phyloP scores from a whole-genome alignment of 345 rosid species.

The Lumnitzera racemosa region DNA sequence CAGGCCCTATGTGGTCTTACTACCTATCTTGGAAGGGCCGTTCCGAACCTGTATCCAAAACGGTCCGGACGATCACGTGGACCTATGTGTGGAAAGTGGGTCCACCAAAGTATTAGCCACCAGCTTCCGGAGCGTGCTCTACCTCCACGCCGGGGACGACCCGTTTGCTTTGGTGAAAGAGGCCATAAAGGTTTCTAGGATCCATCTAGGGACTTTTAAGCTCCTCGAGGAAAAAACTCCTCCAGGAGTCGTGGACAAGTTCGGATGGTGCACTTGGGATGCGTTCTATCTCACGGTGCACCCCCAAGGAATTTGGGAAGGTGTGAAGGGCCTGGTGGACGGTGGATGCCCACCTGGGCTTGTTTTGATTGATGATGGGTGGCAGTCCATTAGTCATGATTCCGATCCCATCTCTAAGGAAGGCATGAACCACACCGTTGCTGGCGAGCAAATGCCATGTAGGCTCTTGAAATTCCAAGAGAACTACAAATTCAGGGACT shows the following conservation, averaged over 20 bases:
- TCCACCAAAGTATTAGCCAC: conserved; percentile 52
- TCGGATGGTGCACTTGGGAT: conserved; percentile 99
- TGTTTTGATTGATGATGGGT: conserved; percentile 91
- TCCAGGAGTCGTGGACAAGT: conserved; percentile 84
- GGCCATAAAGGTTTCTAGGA: conserved; percentile 56
- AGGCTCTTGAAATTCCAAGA: conserved; percentile 72
- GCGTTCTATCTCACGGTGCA: conserved; percentile 86
- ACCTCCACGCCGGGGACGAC: conserved; percentile 59
- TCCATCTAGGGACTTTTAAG: conserved; percentile 65
- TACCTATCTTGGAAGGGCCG: conserved; percentile 68
- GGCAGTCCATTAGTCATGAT: conserved; percentile 90
- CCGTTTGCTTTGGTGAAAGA: conserved; percentile 64
- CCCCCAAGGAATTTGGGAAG: conserved; percentile 75
- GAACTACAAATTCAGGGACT: conserved; percentile 77
- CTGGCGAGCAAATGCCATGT: conserved; percentile 98
- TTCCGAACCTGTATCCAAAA: conserved; percentile 72
- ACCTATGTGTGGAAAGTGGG: conserved; percentile 77
- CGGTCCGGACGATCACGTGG: conserved; percentile 55
- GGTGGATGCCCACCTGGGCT: conserved; percentile 96
- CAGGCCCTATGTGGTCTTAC: conserved; percentile 65
- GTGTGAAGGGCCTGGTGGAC: conserved; percentile 60
- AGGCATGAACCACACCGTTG: conserved; percentile 61
- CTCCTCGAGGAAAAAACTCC: conserved; percentile 71
- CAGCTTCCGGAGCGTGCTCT: conserved; percentile 39
- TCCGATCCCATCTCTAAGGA: conserved; percentile 61